phyloP scores from a whole-genome alignment of 169 alveolate species.

The Amoebophrya sp. region DNA sequence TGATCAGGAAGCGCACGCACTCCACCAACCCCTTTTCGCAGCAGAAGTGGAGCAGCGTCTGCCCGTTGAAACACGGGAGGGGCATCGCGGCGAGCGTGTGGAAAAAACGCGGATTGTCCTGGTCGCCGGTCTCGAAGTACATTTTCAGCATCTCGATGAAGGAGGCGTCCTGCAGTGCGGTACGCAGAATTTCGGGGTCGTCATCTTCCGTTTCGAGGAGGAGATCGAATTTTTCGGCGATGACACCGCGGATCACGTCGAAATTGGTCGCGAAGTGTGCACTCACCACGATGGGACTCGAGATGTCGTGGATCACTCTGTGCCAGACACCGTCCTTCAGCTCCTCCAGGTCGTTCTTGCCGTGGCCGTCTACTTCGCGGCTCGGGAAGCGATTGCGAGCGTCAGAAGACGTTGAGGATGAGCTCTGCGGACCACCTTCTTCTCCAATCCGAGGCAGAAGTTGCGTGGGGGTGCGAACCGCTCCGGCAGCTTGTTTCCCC shows the following conservation, averaged over 20 bases:
- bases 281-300: not conserved
- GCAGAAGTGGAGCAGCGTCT: conserved; percentile 14
- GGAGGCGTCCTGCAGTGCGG: conserved; percentile 13
- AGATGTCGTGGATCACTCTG: not conserved
- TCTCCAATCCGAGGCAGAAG: not conserved
- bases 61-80: not conserved
- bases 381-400: not conserved
- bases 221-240: conserved; percentile 17
- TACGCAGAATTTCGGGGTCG: conserved; percentile 9
- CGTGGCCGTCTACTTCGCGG: not conserved
- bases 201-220: conserved; percentile 18
- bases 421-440: not conserved
- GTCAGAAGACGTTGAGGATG: not conserved
- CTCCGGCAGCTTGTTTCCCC: not conserved
- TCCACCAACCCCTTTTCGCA: conserved; percentile 7
- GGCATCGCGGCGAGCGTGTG: conserved; percentile 7
- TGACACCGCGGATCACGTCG: not conserved
- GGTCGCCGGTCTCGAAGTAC: conserved; percentile 2
- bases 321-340: conserved; percentile 1
- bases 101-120: not conserved
- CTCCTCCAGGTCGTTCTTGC: not conserved
- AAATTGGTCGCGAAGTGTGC: conserved; percentile 4
- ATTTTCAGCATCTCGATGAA: not conserved
- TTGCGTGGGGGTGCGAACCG: not conserved
- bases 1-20: conserved; percentile 16